Evolutionary conservation across 2,329 filamentous ascomycete species (phyloP).

Genomic region (Juglanconis juglandina): DNA sequence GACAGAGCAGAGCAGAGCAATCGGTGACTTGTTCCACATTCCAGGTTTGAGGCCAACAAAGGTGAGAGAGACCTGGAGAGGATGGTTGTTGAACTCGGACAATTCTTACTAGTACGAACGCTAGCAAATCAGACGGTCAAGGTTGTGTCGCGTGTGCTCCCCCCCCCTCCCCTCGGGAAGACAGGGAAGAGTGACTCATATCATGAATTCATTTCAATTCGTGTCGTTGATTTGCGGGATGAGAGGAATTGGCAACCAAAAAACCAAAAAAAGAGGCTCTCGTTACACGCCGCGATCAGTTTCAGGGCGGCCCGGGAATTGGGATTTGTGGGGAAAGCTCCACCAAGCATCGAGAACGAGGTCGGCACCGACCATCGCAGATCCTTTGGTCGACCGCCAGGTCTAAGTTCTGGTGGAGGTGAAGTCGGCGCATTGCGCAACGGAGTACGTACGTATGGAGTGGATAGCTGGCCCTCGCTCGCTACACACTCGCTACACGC

Average conservation of each 20-base stretch:
- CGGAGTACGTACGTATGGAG: not conserved
- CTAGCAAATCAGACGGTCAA: not conserved
- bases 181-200: constrained; percentile 14
- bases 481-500: too few relatives aligned
- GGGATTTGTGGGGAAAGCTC: not conserved
- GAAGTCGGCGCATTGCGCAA: not conserved
- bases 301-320: not conserved
- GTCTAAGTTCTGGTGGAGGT: not conserved
- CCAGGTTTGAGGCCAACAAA: too few relatives aligned
- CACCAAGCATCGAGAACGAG: not conserved
- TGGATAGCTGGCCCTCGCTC: too few relatives aligned
- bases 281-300: not conserved
- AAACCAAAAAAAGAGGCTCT: not conserved
- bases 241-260: not conserved
- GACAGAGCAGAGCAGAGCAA: too few relatives aligned
- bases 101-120: not conserved
- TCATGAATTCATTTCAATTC: not conserved
- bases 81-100: too few relatives aligned
- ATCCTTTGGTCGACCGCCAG: too few relatives aligned
- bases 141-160: not conserved
- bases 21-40: too few relatives aligned
- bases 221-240: not conserved
- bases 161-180: not conserved
- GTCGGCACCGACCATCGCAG: not conserved
- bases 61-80: too few relatives aligned